Percentiles rank a stretch among this genome's conserved stretches.
Conservation (phyloP, 1,284 basidiomycete species). For the Microbotryum lychnidis-dioicae region DNA sequence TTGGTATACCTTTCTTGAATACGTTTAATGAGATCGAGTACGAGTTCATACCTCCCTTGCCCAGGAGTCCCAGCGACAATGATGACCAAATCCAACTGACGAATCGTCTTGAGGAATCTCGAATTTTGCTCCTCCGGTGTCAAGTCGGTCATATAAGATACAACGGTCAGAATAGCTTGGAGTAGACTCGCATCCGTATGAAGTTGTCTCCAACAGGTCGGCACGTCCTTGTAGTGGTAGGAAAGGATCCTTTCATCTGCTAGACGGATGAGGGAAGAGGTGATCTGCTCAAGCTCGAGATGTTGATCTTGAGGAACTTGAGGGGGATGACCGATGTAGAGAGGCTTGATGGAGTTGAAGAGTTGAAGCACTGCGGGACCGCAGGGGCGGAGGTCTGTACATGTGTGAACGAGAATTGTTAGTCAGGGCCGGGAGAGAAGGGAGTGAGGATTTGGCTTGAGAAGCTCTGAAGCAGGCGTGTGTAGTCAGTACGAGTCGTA, state of each 20-base stretch:
- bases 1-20: conserved; percentile 40
- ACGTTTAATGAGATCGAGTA: conserved; percentile 53
- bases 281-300: neutral
- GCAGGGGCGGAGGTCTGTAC: no score
- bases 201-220: conserved; percentile 40
- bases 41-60: conserved; percentile 51
- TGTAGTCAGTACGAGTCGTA: no score
- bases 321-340: no score
- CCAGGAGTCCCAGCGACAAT: conserved; percentile 75
- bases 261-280: conserved; percentile 36
- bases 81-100: conserved; percentile 64
- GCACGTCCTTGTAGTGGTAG: conserved; percentile 42
- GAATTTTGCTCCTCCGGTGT: neutral
- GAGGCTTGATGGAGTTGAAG: no score
- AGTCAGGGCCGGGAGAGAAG: no score
- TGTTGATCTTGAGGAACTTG: no score
- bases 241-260: conserved; percentile 43
- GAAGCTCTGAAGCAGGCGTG: no score
- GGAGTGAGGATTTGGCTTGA: no score
- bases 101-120: conserved; percentile 41
- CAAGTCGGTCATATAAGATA: neutral
- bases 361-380: no score
- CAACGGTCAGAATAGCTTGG: neutral
- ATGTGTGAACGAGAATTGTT: no score
- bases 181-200: conserved; percentile 44